Evolutionary conservation across 2,329 filamentous ascomycete genomes (phyloP).

Genomic region (Tolypocladium tundrense): DNA sequence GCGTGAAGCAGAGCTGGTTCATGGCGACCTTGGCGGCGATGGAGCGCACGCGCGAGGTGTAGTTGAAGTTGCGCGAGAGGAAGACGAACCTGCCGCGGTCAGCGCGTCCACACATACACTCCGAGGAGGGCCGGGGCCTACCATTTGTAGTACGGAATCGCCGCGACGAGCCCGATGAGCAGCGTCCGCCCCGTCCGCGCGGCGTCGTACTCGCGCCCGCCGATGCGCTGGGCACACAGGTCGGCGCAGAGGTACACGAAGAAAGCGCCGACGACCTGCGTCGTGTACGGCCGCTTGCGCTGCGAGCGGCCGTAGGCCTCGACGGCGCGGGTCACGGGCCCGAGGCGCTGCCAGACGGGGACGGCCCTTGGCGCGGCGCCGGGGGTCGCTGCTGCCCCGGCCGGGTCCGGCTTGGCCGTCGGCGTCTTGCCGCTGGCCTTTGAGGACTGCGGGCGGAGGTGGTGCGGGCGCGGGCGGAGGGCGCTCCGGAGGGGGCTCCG

Average conservation of each 20-base stretch:
- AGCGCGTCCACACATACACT: neutral
- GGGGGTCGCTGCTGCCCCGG: neutral
- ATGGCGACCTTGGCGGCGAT: conserved; percentile 68
- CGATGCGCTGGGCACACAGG: conserved; percentile 63
- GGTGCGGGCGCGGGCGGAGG: neutral
- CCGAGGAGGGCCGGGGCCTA: conserved; percentile 28
- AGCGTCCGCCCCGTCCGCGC: conserved; percentile 60
- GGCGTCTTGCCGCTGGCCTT: neutral
- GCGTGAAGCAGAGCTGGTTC: conserved; percentile 74
- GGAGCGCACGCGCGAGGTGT: conserved; percentile 58
- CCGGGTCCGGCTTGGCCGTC: neutral
- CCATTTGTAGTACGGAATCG: conserved; percentile 77
- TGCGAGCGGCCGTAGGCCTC: conserved; percentile 62
- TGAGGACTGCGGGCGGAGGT: neutral
- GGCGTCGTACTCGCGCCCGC: conserved; percentile 54
- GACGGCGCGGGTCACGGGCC: conserved; percentile 42
- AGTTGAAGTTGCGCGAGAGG: conserved; percentile 76
- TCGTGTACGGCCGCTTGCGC: conserved; percentile 61
- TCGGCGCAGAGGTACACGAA: conserved; percentile 74
- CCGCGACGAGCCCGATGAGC: conserved; percentile 60
- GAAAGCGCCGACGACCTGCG: conserved; percentile 66
- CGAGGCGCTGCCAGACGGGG: conserved; percentile 46
- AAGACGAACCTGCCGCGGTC: conserved; percentile 56
- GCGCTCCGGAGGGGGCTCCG: neutral
- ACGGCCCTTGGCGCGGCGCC: conserved; percentile 6